phyloP scores from a whole-genome alignment of 306 rosid species.

The Calophaca sinica region DNA sequence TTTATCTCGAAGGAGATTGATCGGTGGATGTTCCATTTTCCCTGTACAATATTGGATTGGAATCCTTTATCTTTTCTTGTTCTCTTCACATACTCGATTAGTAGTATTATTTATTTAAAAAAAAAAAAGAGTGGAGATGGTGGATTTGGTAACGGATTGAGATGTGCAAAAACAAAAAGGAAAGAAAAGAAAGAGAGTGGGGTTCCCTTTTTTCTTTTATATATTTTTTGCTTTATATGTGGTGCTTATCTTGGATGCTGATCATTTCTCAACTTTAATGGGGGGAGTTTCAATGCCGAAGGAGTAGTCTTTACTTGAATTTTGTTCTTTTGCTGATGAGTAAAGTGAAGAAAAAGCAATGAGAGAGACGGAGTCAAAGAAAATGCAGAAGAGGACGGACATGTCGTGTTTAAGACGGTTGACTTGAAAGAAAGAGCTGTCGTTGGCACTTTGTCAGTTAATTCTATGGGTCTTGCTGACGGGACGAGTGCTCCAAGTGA shows the following conservation, averaged over 20 bases:
- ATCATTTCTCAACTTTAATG: slow-evolving; percentile 37
- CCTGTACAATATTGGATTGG: too few species aligned
- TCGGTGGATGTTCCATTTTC: too few species aligned
- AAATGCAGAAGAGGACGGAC: slow-evolving; percentile 65
- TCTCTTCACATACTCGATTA: neutral
- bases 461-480: too few species aligned
- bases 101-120: neutral
- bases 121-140: slow-evolving; percentile 44
- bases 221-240: slow-evolving; percentile 22
- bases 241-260: slow-evolving; percentile 40
- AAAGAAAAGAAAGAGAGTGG: slow-evolving; percentile 27
- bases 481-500: too few species aligned
- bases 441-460: too few species aligned
- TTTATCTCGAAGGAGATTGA: slow-evolving; percentile 46
- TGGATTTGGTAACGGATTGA: slow-evolving; percentile 70
- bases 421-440: slow-evolving; percentile 51
- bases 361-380: slow-evolving; percentile 69
- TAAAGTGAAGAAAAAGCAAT: slow-evolving; percentile 42
- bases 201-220: slow-evolving; percentile 1
- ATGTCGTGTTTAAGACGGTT: slow-evolving; percentile 69
- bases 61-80: too few species aligned
- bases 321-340: slow-evolving; percentile 13
- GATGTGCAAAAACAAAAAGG: too few species aligned
- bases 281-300: slow-evolving; percentile 10
- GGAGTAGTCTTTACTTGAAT: neutral